phyloP scores from a whole-genome alignment of 495 filamentous ascomycete species.

The Xylaria cubensis region DNA sequence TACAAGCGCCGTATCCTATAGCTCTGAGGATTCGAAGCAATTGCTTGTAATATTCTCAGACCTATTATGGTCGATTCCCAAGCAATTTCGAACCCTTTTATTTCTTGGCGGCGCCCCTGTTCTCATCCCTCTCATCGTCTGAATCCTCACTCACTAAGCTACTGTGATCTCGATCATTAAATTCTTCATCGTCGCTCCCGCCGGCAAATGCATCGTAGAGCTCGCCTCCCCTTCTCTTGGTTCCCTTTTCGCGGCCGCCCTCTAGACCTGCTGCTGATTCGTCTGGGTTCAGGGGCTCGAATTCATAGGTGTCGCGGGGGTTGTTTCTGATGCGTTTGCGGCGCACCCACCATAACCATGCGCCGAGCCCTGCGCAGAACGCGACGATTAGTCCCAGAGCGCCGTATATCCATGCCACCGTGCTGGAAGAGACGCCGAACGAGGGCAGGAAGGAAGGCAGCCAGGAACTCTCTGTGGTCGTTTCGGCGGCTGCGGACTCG shows the following conservation, averaged over 20 bases:
- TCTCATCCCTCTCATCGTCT: conserved; percentile 26
- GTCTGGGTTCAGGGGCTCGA: conserved; percentile 87
- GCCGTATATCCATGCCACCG: conserved; percentile 95
- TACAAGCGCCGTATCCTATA: not conserved
- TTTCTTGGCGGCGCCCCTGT: not conserved
- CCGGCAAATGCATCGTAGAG: conserved; percentile 95
- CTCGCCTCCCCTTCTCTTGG: conserved; percentile 73
- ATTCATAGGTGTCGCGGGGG: conserved; percentile 87
- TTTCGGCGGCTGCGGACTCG: conserved; percentile 43
- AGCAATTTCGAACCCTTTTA: not conserved
- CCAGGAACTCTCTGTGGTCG: conserved; percentile 62
- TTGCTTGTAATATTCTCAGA: not conserved
- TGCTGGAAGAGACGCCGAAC: conserved; percentile 89
- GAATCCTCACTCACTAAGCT: conserved; percentile 34
- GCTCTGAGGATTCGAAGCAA: not conserved
- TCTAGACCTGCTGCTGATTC: conserved; percentile 69
- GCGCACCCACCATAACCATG: conserved; percentile 80
- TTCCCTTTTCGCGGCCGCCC: conserved; percentile 38
- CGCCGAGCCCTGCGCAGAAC: conserved; percentile 80
- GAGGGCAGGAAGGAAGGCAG: conserved; percentile 91
- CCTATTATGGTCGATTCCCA: not conserved
- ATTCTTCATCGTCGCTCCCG: conserved; percentile 72
- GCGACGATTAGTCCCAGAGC: conserved; percentile 79
- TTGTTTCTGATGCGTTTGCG: conserved; percentile 77
- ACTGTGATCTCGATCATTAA: conserved; percentile 53